Evolutionary conservation across 75 land plant genomes (phyloP).

Genomic region (Chamaecyparis obtusa): DNA sequence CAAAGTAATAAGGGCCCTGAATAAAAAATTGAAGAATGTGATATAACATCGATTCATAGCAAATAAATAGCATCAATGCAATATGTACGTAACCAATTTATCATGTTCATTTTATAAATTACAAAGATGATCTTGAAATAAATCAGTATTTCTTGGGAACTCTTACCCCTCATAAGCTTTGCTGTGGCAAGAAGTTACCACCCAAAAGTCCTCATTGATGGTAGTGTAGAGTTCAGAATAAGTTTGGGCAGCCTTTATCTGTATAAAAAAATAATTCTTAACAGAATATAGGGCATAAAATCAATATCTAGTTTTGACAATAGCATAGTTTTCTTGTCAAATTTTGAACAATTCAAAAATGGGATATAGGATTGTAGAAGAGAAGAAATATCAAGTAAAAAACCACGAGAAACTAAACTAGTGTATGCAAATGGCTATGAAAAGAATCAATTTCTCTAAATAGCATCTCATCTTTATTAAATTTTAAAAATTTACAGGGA

Average conservation of each 20-base stretch:
- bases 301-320: not conserved
- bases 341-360: not conserved
- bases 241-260: constrained; percentile 66
- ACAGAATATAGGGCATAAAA: not conserved
- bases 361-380: not conserved
- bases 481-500: not conserved
- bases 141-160: not conserved
- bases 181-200: constrained; percentile 78
- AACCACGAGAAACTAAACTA: not conserved
- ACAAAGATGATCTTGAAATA: not conserved
- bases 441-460: not conserved
- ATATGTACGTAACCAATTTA: not conserved
- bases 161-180: constrained; percentile 72
- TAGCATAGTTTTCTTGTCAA: not conserved
- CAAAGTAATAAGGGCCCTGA: not conserved
- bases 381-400: not conserved
- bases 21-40: not conserved
- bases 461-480: not conserved
- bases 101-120: not conserved
- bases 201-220: constrained; percentile 83
- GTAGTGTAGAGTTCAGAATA: constrained; percentile 61
- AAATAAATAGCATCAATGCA: not conserved
- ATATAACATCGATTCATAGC: not conserved
- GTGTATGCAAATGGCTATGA: not conserved
- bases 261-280: constrained; percentile 10